phyloP scores from a whole-genome alignment of 2,329 filamentous ascomycete genomes.

The Ophiostoma pallidulum region DNA sequence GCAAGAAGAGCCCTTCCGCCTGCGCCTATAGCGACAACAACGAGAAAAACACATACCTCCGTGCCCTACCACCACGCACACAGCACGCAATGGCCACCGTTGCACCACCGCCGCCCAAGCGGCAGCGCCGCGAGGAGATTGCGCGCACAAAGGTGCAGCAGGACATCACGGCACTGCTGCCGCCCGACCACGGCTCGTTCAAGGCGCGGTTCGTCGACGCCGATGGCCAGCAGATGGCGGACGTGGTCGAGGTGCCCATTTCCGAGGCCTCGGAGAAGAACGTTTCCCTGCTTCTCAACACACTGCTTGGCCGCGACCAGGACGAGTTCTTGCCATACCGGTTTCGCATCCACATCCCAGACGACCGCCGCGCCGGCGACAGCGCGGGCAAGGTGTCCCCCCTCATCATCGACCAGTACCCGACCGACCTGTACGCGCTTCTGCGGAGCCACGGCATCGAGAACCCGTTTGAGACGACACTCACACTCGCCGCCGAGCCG shows the following conservation, averaged over 20 bases:
- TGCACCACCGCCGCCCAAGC: constrained; percentile 45
- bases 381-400: constrained; percentile 2
- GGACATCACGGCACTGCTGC: constrained; percentile 58
- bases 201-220: constrained; percentile 84
- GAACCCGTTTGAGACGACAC: constrained; percentile 44
- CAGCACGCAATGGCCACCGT: constrained; percentile 24
- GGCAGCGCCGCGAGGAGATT: constrained; percentile 66
- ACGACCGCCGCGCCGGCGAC: constrained; percentile 26
- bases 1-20: not conserved
- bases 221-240: constrained; percentile 59
- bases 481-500: constrained; percentile 55
- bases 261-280: constrained; percentile 84
- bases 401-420: constrained; percentile 46
- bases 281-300: constrained; percentile 77
- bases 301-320: constrained; percentile 57
- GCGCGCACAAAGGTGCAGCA: constrained; percentile 67
- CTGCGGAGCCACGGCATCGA: constrained; percentile 47
- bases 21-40: too few species aligned
- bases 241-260: constrained; percentile 66
- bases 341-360: constrained; percentile 50
- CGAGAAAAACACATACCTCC: not conserved
- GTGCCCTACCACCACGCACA: not conserved
- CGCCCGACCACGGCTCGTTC: constrained; percentile 63
- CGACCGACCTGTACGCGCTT: constrained; percentile 43
- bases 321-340: constrained; percentile 54